Conservation (phyloP, 2,329 filamentous ascomycete genomes). For the Fusarium siculi region DNA sequence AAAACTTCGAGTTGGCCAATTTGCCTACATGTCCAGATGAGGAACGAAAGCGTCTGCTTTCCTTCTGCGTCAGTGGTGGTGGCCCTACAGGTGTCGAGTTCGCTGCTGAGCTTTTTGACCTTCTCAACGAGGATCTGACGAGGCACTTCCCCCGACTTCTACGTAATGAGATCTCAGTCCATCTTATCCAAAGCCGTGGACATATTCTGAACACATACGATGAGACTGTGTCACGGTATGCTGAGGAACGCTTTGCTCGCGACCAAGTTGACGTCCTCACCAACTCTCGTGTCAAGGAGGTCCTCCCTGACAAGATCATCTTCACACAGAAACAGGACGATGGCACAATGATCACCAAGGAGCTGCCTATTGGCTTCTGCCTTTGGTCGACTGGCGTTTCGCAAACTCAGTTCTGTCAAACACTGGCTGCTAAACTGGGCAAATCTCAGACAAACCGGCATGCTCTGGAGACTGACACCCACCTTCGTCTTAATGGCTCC, state of each 20-base stretch:
- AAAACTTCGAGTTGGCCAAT: conserved; percentile 90
- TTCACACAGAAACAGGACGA: conserved; percentile 85
- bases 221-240: conserved; percentile 90
- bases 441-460: conserved; percentile 85
- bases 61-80: conserved; percentile 95
- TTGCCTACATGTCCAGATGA: conserved; percentile 92
- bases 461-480: conserved; percentile 93
- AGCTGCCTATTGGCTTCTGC: conserved; percentile 95
- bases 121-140: conserved; percentile 93
- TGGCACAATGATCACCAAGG: conserved; percentile 83
- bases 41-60: conserved; percentile 86
- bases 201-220: conserved; percentile 99
- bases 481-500: conserved; percentile 87
- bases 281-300: conserved; percentile 92
- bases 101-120: conserved; percentile 93
- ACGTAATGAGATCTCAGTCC: conserved; percentile 97
- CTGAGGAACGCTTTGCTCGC: conserved; percentile 88
- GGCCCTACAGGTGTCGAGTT: conserved; percentile 81
- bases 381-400: conserved; percentile 97
- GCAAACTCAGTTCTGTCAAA: conserved; percentile 83
- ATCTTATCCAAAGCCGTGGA: conserved; percentile 92
- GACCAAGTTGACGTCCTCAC: conserved; percentile 93
- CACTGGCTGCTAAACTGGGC: conserved; percentile 79
- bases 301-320: conserved; percentile 82
- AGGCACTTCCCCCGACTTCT: conserved; percentile 86